Evolutionary conservation across 2,329 filamentous ascomycete species (phyloP).

Genomic region (Penicillium oxalicum): DNA sequence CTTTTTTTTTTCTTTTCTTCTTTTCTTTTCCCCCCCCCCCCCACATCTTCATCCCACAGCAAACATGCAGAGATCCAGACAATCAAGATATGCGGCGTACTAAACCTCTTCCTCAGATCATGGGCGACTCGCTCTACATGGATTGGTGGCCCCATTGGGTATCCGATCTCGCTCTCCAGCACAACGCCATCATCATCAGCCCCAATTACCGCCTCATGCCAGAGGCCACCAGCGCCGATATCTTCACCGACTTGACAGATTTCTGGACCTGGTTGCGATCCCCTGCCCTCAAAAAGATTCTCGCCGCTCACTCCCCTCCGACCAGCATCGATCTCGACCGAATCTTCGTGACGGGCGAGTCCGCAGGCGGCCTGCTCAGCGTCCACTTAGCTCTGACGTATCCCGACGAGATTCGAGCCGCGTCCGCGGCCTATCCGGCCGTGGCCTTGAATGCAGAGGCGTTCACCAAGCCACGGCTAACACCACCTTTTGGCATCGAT

Average conservation of each 20-base stretch:
- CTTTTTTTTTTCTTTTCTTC: too few relatives aligned
- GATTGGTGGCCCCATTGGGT: slow-evolving; percentile 31
- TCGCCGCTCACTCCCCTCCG: slow-evolving; percentile 8
- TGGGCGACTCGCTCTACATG: slow-evolving; percentile 22
- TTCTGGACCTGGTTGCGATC: slow-evolving; percentile 45
- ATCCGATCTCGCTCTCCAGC: slow-evolving; percentile 35
- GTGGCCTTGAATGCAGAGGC: slow-evolving; percentile 20
- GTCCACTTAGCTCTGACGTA: slow-evolving; percentile 24
- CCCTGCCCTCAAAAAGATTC: slow-evolving; percentile 4
- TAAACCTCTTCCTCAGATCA: slow-evolving; percentile 19
- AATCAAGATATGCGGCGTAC: too few relatives aligned
- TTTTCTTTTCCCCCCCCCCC: neutral
- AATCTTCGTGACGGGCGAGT: slow-evolving; percentile 25
- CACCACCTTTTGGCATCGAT: slow-evolving; percentile 12
- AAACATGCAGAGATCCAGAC: too few relatives aligned
- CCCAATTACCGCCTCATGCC: slow-evolving; percentile 51
- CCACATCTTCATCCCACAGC: too few relatives aligned
- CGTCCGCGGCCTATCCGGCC: slow-evolving; percentile 29
- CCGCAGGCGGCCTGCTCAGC: slow-evolving; percentile 28
- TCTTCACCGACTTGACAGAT: slow-evolving; percentile 44
- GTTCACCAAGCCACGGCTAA: slow-evolving; percentile 13
- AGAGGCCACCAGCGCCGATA: slow-evolving; percentile 43
- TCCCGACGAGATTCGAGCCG: slow-evolving; percentile 26
- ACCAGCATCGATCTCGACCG: slow-evolving; percentile 22
- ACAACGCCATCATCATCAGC: slow-evolving; percentile 42